Base-by-base conservation (phyloP, 331 rosid species). In the Phaseolus coccineus region DNA sequence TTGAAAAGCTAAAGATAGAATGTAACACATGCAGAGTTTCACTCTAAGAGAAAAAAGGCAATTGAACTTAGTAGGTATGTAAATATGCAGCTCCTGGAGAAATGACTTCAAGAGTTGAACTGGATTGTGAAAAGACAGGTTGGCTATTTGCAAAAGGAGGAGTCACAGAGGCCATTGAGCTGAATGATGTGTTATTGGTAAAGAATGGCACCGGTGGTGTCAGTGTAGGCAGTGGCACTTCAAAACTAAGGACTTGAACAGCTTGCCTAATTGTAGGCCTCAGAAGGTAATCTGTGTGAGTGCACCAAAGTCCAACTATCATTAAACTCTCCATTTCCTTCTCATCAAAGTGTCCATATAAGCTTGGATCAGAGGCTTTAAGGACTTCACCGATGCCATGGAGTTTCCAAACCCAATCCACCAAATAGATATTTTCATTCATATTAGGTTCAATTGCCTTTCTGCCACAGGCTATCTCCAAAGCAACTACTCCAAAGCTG, bases 301-400 rank as follows among this genome's bases (percentile, higher is more conserved):
- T 81, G 67, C 95, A 88, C 92, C 92, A 87, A 9, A 88, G 88
- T 3, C 92, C 92, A 50, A 88, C 81, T 3, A 81, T 78, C 81
- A 90, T 67, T 52, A 88, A 66, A 8, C 86, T 58, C 46, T 83
- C 84, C 57, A 88, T 70, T 80, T 83, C 78, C 11, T 85, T 19
- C 76, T 53, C 71, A 57, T 80, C 67, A 52, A 83, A 85, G 0
- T 70, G 80, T 4, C 87, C 78, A 64, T n/a, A 53, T n/a, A 85
- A 61, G 76, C 67, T 85, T 37, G 71, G 70, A 77, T 87, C 91
- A 25, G 65, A 80, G 28, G 85, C 88, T 77, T 80, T 74, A 9
- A 85, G 52, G 2, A 80, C 5, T 7, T 3, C 51, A 39, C 51
- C 71, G 10, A 2, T 65, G 3, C 69, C 77, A 71, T 74, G 51